A percentile compares a stretch with the other conserved stretches of the same genome.
Conservation (phyloP, 75 land plant species). For the Isoetes taiwanensis region DNA sequence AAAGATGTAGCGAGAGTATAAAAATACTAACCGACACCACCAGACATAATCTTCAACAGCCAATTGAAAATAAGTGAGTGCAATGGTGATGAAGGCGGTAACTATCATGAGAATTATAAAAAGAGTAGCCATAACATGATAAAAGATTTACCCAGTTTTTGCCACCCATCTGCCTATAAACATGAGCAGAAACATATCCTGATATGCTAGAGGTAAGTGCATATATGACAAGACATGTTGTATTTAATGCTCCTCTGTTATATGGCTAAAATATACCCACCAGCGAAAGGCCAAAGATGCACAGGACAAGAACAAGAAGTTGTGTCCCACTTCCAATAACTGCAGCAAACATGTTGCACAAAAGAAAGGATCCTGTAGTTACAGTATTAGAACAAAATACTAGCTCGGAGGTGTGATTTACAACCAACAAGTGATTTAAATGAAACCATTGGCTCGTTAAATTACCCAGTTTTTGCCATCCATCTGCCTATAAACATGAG, state of each 20-base stretch:
- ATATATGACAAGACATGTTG: slow-evolving; percentile 34
- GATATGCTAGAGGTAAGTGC: slow-evolving; percentile 53
- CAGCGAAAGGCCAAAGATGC: not conserved
- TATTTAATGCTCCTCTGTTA: not conserved
- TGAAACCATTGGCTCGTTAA: too few relatives aligned
- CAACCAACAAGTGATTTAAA: too few relatives aligned
- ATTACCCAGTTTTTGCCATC: slow-evolving; percentile 53
- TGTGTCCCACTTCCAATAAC: slow-evolving; percentile 27
- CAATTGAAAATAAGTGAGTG: slow-evolving; percentile 55
- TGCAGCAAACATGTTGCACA: slow-evolving; percentile 42
- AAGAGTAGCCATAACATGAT: slow-evolving; percentile 30
- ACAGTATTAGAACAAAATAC: too few relatives aligned
- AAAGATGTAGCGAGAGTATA: too few relatives aligned
- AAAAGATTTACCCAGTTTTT: slow-evolving; percentile 2
- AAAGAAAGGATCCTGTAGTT: too few relatives aligned
- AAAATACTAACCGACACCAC: slow-evolving; percentile 95
- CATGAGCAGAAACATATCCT: slow-evolving; percentile 42
- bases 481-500: slow-evolving; percentile 39
- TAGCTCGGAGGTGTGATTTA: too few relatives aligned
- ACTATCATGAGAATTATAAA: slow-evolving; percentile 46
- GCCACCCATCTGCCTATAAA: slow-evolving; percentile 12
- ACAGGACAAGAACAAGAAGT: not conserved
- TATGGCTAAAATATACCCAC: not conserved
- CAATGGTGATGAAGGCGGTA: slow-evolving; percentile 54
- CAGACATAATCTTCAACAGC: slow-evolving; percentile 53